phyloP scores from a whole-genome alignment of 2,329 filamentous ascomycete species.

The Mollisiaceae sp. region DNA sequence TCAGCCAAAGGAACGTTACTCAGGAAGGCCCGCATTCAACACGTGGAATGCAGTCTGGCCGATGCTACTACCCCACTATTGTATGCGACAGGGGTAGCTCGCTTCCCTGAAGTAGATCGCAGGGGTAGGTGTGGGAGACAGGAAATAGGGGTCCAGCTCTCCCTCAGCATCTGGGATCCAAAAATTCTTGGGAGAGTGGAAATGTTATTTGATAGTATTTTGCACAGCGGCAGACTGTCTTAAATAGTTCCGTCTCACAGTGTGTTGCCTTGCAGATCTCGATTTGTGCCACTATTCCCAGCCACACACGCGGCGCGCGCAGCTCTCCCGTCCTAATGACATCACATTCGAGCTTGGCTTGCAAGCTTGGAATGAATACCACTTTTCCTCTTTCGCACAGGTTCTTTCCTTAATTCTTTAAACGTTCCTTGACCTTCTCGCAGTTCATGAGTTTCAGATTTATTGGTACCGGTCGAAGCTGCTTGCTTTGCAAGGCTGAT shows the following conservation, averaged over 20 bases:
- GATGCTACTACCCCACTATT: slow-evolving; percentile 17
- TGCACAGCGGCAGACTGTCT: neutral
- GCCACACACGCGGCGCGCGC: slow-evolving; percentile 7
- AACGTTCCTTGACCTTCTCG: too few species aligned
- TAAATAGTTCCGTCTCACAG: neutral
- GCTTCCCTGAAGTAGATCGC: slow-evolving; percentile 13
- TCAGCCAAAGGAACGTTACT: slow-evolving; percentile 5
- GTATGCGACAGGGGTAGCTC: slow-evolving; percentile 10
- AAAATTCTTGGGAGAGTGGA: neutral
- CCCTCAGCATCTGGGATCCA: neutral
- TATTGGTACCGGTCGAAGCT: neutral
- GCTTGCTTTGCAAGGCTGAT: neutral
- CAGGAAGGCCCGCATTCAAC: neutral
- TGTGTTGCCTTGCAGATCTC: neutral
- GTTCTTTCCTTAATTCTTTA: neutral
- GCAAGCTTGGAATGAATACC: slow-evolving; percentile 11
- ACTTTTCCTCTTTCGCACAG: neutral
- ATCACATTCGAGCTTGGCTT: slow-evolving; percentile 9
- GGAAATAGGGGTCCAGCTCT: slow-evolving; percentile 14
- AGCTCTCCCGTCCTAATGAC: slow-evolving; percentile 3
- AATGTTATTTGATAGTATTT: neutral
- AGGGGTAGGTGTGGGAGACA: neutral
- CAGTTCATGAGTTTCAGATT: too few species aligned
- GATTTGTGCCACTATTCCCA: neutral
- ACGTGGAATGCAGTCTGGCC: neutral